Evolutionary conservation across 1,139 yeast genomes (phyloP), one percentile per base, ranked within the genome.

Genomic region (Taiozyma sp.): DNA sequence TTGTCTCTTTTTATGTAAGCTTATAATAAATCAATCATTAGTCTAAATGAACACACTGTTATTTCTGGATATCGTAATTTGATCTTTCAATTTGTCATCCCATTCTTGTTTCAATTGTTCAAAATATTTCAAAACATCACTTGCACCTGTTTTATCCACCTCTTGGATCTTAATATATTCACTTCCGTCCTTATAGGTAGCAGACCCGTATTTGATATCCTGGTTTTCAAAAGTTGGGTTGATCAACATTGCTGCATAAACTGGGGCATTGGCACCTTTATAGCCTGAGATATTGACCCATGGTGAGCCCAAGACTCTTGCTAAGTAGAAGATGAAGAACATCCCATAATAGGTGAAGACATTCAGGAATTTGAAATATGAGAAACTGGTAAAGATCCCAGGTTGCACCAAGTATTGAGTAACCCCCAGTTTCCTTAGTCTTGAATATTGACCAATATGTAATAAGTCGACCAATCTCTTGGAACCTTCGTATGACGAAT

Each of bases 281-380:
- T 90, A 88, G 1, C 98, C 97, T 40, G 85, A 79, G 46, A 93
- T 88, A 62, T 87, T 88, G 65, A 93, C 97, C 81, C 91, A 86
- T 12, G 86, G 85, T 6, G 96, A 86, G 0, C 98, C 99, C 42
- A 83, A 66, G 58, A 78, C 73, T 58, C 98, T 76, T 16, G 96
- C 96, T n/a, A 91, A 45, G 65, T 90, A 91, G 65, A 95, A 93
- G 65, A 91, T 72, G 46, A 83, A 57, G 56, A 91, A 65, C 98
- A 93, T 93, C 10, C 96, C 96, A 57, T 87, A 82, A 65, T 83
- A 88, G 1, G 96, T 84, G 66, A 91, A 74, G 9, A 86, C 69
- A 65, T 90, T 90, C 66, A 95, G 76, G 58, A 79, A 87, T 54
- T 87, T 81, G 64, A 80, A 83, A 62, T 88, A 89, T 3, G 96